Conservation (phyloP, 2,329 filamentous ascomycete genomes). For the Cercospora sesami region DNA sequence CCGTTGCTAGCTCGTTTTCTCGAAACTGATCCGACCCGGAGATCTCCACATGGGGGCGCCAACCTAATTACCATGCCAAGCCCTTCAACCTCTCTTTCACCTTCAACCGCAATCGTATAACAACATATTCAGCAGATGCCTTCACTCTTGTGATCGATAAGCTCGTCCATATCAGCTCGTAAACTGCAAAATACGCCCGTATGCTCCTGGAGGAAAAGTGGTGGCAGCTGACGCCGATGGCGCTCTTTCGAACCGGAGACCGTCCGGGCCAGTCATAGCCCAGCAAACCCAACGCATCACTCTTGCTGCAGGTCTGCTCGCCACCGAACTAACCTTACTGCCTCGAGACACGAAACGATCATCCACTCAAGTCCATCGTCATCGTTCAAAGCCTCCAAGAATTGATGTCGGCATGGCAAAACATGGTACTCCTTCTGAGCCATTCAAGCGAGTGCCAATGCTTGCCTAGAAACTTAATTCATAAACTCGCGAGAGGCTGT, state of each 20-base stretch:
- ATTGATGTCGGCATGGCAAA: neutral
- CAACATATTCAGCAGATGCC: neutral
- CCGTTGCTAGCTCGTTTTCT: neutral
- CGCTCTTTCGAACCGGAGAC: neutral
- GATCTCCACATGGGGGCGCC: conserved; percentile 7
- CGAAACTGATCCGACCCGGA: conserved; percentile 1
- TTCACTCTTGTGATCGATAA: neutral
- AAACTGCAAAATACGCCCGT: neutral
- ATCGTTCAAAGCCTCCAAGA: neutral
- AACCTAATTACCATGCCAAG: conserved; percentile 1
- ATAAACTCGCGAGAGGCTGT: neutral
- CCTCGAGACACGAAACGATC: neutral
- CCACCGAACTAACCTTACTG: neutral
- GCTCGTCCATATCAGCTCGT: neutral
- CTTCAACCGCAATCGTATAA: neutral
- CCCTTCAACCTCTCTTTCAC: neutral
- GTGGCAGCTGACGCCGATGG: neutral
- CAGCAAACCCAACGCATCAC: neutral
- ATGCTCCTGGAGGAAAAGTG: neutral
- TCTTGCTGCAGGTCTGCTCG: neutral
- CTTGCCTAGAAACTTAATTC: conserved; percentile 4
- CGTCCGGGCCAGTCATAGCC: neutral
- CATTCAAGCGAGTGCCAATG: conserved; percentile 2
- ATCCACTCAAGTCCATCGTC: neutral
- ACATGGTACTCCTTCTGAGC: neutral